Evolutionary conservation across 1,284 basidiomycete species (phyloP), one percentile per base, ranked within the genome.

Genomic region (Boletus mariae): DNA sequence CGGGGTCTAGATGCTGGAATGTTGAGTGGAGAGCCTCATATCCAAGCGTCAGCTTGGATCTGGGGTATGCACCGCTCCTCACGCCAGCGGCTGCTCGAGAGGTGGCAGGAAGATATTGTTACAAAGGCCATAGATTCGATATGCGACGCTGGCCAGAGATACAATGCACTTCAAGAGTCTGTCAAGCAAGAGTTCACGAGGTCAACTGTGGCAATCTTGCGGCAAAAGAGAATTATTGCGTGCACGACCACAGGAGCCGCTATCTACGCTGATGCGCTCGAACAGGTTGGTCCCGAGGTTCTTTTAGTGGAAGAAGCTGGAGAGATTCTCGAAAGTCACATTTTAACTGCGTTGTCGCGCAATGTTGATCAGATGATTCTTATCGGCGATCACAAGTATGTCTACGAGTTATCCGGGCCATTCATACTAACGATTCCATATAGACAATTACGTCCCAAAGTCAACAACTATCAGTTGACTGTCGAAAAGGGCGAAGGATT

Each of bases 391-490:
- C 45, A 46, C 45, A 46, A 46, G 45, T 46, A 35, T 4, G 34
- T 26, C 12, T 12, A 15, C 6, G 25, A 42, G 2, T 11, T 5
- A 25, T 42, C 5, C 25, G 1, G 5, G 10, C 25, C 23, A 41
- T 25, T 26, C 12, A 5, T 15, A 26, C 12, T 42, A 4, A 42
- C 3, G 10, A 42, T 15, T 25, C 41, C 1, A 26, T 15, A 4
- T n/a, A 87, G 85, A 65, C 85, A 87, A 66, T 71, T 87, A 4
- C 82, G 84, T 9, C 85, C 84, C 0, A 87, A 87, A 61, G 80
- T 85, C 49, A 84, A 85, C 57, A 77, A 77, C 53, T 87, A 86
- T 55, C 49, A 62, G 0, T 66, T 87, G 20, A 84, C 83, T 0
- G 77, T 82, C 15, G 85, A 87, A 65, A 87, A 83, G 58, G 82